Evolutionary conservation across 345 rosid species (phyloP), one percentile per base, ranked within the genome.

Genomic region (Salix exigua): DNA sequence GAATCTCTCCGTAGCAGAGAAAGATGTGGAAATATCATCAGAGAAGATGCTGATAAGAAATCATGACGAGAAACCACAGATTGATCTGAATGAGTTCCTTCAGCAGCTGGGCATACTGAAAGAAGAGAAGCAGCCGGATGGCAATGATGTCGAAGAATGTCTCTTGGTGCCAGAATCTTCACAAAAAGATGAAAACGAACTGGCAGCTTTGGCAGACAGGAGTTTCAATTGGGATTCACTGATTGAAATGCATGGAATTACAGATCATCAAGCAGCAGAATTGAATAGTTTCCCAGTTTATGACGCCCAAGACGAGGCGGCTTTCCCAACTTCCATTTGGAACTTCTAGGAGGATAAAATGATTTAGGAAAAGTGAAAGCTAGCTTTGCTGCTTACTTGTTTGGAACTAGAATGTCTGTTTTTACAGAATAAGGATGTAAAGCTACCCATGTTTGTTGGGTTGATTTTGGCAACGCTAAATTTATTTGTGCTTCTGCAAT

Each of bases 21-120:
- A 84, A 46, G 83, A 75, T 6, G 79, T 46, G 2, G 86, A 80
- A 58, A 73, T 82, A 78, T 67, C 82, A 18, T 76, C 81, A 33
- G 87, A 85, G 38, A 76, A 70, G 68, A 65, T 50, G 68, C 7
- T 60, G 55, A 4, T 10, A n/a, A 81, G 55, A 53, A 50, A 68
- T 42, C 63, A 6, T 19, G 28, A 58, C 4, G 91, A 86, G 86
- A 91, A 88, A 84, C 93, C 91, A 13, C 96, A 93, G 91, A 89
- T 96, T 75, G 97, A 93, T 83, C 87, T 96, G 19, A 91, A 87
- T 35, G 99, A 93, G 94, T 93, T 92, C 70, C 97, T 96, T 73
- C 91, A 93, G 83, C 99, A 96, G 75, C 64, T 93, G 37, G 99
- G 97, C 48, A 89, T 96, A 50, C 75, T 89, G 67, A 91, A 90